Evolutionary conservation across 2,329 filamentous ascomycete species (phyloP).

Genomic region (Talaromyces islandicus): DNA sequence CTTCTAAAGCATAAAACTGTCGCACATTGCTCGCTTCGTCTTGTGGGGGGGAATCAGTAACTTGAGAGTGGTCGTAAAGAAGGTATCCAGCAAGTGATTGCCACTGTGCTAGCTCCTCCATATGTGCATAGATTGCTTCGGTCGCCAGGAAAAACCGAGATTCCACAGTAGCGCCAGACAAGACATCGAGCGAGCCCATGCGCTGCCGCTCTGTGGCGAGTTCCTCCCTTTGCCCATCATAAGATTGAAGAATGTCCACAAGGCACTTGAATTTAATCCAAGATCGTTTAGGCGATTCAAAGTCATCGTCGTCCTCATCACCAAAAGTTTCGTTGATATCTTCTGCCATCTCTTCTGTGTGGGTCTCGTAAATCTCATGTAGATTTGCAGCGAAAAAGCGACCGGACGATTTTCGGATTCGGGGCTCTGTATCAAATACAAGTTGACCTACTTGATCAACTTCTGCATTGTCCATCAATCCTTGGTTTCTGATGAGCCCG

Average conservation of each 20-base stretch:
- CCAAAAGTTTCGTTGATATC: constrained; percentile 69
- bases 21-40: constrained; percentile 62
- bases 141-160: constrained; percentile 82
- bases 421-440: constrained; percentile 79
- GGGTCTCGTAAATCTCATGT: constrained; percentile 70
- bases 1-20: constrained; percentile 64
- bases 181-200: constrained; percentile 21
- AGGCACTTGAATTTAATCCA: constrained; percentile 94
- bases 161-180: constrained; percentile 63
- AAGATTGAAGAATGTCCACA: constrained; percentile 73
- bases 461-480: constrained; percentile 83
- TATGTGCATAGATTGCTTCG: constrained; percentile 75
- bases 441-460: constrained; percentile 82
- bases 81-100: constrained; percentile 84
- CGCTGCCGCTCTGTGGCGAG: constrained; percentile 18
- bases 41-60: constrained; percentile 47
- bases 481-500: constrained; percentile 73
- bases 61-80: constrained; percentile 78
- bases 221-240: constrained; percentile 60
- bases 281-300: constrained; percentile 66
- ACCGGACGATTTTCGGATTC: constrained; percentile 81
- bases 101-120: constrained; percentile 79
- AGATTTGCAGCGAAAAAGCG: constrained; percentile 87
- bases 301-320: constrained; percentile 65
- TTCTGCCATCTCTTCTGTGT: constrained; percentile 78